Evolutionary conservation across 805 yeast genomes (phyloP).

Genomic region (Isabelozyma rhagii): DNA sequence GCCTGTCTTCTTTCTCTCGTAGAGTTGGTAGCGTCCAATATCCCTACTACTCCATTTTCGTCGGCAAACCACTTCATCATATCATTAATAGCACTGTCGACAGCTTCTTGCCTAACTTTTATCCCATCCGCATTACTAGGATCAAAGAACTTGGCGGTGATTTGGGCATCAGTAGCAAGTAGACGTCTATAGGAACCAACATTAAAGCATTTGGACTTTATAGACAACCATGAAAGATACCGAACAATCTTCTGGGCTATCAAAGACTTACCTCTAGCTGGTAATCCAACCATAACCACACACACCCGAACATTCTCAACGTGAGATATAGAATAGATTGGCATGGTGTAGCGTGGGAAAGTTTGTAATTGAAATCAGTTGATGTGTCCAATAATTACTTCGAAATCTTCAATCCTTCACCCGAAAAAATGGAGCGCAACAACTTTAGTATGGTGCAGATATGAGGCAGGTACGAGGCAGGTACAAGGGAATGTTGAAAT

Average conservation of each 20-base stretch:
- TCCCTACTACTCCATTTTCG: slow-evolving; percentile 84
- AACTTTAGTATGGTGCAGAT: too few species aligned
- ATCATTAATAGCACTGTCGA: slow-evolving; percentile 67
- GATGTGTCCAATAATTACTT: too few species aligned
- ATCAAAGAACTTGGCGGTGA: slow-evolving; percentile 78
- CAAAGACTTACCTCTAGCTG: slow-evolving; percentile 91
- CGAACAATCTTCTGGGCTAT: slow-evolving; percentile 93
- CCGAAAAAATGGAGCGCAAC: too few species aligned
- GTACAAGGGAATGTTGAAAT: too few species aligned
- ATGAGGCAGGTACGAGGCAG: too few species aligned
- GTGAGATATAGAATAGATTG: slow-evolving; percentile 55
- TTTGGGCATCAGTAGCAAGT: slow-evolving; percentile 47
- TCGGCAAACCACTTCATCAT: slow-evolving; percentile 84
- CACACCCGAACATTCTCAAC: slow-evolving; percentile 75
- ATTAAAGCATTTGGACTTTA: slow-evolving; percentile 81
- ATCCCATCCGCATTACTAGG: slow-evolving; percentile 63
- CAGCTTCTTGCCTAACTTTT: slow-evolving; percentile 64
- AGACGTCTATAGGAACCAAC: slow-evolving; percentile 83
- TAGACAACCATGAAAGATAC: slow-evolving; percentile 88
- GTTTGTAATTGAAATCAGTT: neutral
- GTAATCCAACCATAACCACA: slow-evolving; percentile 85
- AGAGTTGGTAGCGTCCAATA: slow-evolving; percentile 90
- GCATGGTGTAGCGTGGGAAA: slow-evolving; percentile 30
- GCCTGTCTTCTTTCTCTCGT: slow-evolving; percentile 67
- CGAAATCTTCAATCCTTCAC: too few species aligned